Evolutionary conservation across 768 basidiomycete genomes (phyloP).

Genomic region (Lactarius psammicola): DNA sequence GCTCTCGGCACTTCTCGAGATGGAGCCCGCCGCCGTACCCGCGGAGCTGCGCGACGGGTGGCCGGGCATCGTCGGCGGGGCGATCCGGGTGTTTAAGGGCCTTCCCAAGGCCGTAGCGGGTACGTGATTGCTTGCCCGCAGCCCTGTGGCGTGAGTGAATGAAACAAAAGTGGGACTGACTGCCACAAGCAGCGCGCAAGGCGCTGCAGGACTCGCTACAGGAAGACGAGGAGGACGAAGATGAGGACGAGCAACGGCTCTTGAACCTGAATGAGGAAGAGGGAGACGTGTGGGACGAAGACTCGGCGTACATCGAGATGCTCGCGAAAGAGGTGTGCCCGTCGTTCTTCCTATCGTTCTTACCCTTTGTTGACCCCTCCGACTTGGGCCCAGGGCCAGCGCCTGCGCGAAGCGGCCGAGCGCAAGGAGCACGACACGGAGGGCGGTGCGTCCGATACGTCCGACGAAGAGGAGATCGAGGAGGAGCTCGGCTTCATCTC

Average conservation of each 20-base stretch:
- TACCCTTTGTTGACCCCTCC: no score
- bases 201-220: slow-evolving; percentile 52
- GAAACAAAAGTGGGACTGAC: no score
- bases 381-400: slow-evolving; percentile 52
- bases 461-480: slow-evolving; percentile 57
- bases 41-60: slow-evolving; percentile 64
- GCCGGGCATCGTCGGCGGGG: slow-evolving; percentile 69
- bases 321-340: slow-evolving; percentile 73
- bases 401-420: slow-evolving; percentile 63
- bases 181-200: slow-evolving; percentile 48
- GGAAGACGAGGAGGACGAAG: slow-evolving; percentile 15
- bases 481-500: slow-evolving; percentile 88
- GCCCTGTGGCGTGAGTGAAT: no score
- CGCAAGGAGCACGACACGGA: slow-evolving; percentile 35
- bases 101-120: slow-evolving; percentile 75
- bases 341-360: not conserved
- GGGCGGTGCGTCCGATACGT: slow-evolving; percentile 33
- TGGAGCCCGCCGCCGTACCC: slow-evolving; percentile 57
- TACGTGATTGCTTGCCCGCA: no score
- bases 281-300: slow-evolving; percentile 88
- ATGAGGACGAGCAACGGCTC: slow-evolving; percentile 46
- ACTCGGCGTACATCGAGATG: slow-evolving; percentile 84
- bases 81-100: slow-evolving; percentile 71
- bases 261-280: slow-evolving; percentile 69
- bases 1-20: slow-evolving; percentile 72